Conservation (phyloP, 2,329 filamentous ascomycete genomes). For the Orbilia ellipsospora region DNA sequence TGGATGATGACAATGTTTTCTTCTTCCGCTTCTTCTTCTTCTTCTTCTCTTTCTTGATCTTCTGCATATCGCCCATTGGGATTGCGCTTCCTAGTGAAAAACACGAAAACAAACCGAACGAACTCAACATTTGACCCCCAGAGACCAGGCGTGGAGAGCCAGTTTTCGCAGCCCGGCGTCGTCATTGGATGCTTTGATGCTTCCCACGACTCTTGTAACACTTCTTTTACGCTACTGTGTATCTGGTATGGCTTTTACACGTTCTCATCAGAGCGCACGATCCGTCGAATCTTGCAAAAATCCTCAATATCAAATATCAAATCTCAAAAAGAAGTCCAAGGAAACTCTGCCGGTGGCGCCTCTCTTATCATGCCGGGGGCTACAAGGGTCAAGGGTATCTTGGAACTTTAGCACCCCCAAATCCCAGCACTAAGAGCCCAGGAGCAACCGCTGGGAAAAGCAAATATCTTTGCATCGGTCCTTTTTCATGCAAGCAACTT, state of each 20-base stretch:
- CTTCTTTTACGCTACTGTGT: conserved; percentile 29
- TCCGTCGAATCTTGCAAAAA: conserved; percentile 12
- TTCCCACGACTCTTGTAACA: not conserved
- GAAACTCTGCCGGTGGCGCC: conserved; percentile 43
- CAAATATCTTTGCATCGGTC: conserved; percentile 5
- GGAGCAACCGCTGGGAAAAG: conserved; percentile 10
- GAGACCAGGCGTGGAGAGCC: conserved; percentile 26
- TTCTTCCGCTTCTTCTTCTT: conserved; percentile 17
- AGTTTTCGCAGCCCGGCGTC: conserved; percentile 28
- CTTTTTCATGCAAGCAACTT: conserved; percentile 37
- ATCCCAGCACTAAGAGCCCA: not conserved
- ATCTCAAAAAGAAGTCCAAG: conserved; percentile 1
- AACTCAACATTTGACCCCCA: conserved; percentile 12
- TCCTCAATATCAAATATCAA: conserved; percentile 1
- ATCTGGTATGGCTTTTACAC: conserved; percentile 24
- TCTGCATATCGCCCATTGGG: conserved; percentile 44
- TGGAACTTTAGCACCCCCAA: conserved; percentile 48
- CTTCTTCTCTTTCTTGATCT: conserved; percentile 37
- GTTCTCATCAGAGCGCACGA: conserved; percentile 3
- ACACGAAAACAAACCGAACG: conserved; percentile 4
- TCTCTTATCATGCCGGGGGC: conserved; percentile 53
- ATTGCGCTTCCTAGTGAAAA: conserved; percentile 32
- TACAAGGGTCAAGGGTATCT: conserved; percentile 39
- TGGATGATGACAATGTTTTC: conserved; percentile 13
- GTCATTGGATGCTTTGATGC: conserved; percentile 24